Evolutionary conservation across 192 early-diverging fungal species (phyloP), one percentile per base, ranked within the genome.

Genomic region (Spizellomyces punctatus): DNA sequence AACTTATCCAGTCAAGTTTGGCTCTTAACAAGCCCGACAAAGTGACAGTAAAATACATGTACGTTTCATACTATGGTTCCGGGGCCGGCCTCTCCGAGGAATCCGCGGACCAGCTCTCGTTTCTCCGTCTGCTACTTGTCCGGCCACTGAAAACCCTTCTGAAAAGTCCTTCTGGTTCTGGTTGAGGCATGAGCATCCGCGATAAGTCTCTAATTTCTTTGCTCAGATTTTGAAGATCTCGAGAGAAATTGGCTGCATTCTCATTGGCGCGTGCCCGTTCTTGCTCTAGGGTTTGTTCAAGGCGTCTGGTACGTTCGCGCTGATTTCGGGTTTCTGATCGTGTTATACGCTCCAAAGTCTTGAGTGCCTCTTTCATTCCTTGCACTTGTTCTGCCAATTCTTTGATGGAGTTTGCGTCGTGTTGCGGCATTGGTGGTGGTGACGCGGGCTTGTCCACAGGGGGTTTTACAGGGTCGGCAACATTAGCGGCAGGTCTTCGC

Each of bases 301-400:
- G 19, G n/a, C 48, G 46, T 17, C 14, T 12, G 4, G 54, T 56
- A 14, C 62, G 48, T 36, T 72, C 70, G 6, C 70, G 70, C 61
- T 22, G 8, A 17, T 19, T 16, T 36, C 63, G 45, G 17, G 70
- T 46, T 45, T 72, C 70, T 6, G 63, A 22, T 10, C 47, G 70
- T 5, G 54, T 36, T 10, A 52, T 52, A 10, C 48, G 19, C 43
- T 72, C 61, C 9, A 64, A 27, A 1, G 70, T 46, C 10, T 10
- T n/a, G 5, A 72, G 1, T 9, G 63, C 19, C 44, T 72, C 63
- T 16, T 54, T 45, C 9, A 72, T 16, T 6, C 45, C 45, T 16
- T n/a, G 17, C 5, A 72, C 8, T 21, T 72, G 70, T 0, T 72
- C 70, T 21, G 14, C 47, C 50, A 64, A 12, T 44, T 70, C 68